Evolutionary conservation across 352 stramenopile genomes (phyloP).

Genomic region (Globisporangium camurandrum): DNA sequence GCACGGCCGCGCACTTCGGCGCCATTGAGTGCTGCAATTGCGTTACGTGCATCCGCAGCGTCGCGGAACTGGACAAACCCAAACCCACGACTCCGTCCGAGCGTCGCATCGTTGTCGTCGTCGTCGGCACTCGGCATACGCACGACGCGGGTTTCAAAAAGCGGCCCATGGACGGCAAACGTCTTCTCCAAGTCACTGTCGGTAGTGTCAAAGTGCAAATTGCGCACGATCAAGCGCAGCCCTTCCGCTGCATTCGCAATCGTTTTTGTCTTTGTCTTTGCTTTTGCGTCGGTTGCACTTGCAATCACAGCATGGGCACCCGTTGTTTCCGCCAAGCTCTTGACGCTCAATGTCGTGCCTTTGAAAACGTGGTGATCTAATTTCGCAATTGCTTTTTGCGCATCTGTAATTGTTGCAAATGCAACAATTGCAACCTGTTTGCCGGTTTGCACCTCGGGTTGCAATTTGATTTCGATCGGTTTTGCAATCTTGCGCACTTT

Average conservation of each 20-base stretch:
- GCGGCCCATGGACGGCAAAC: conserved; percentile 51
- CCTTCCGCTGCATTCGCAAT: conserved; percentile 36
- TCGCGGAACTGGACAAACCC: conserved; percentile 81
- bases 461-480: conserved; percentile 48
- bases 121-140: conserved; percentile 67
- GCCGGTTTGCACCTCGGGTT: conserved; percentile 43
- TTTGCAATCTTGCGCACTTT: conserved; percentile 68
- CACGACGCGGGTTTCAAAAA: conserved; percentile 70
- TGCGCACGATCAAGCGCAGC: conserved; percentile 76
- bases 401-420: conserved; percentile 49
- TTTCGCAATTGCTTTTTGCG: conserved; percentile 47
- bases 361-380: conserved; percentile 84
- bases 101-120: conserved; percentile 16
- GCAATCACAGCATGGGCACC: too few species aligned
- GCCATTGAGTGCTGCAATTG: conserved; percentile 72
- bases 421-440: conserved; percentile 62
- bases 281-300: too few species aligned
- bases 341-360: conserved; percentile 58
- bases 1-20: conserved; percentile 73
- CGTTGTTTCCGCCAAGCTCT: conserved; percentile 23
- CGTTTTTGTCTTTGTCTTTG: conserved; percentile 13
- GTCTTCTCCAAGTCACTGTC: conserved; percentile 66
- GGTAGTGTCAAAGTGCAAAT: conserved; percentile 74
- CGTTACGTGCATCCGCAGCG: conserved; percentile 40
- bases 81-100: conserved; percentile 73